A percentile compares a stretch with the other conserved stretches of the same genome.
Conservation (phyloP, 768 basidiomycete species). For the Tubosaeta sp. region DNA sequence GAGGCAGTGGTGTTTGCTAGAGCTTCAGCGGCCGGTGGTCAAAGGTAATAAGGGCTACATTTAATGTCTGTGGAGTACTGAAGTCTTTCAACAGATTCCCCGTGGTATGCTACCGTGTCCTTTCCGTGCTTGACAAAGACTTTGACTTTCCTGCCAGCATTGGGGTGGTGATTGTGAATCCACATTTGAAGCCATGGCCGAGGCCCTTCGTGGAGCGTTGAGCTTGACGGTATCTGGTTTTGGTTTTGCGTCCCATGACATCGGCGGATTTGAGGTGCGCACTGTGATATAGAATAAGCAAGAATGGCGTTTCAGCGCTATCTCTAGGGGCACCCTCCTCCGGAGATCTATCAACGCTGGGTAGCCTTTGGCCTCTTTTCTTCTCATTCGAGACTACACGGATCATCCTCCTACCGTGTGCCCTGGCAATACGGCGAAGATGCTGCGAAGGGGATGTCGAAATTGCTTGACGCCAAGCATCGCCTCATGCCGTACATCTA, state of each 20-base stretch:
- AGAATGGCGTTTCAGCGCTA: neutral
- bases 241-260: constrained; percentile 69
- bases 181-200: constrained; percentile 75
- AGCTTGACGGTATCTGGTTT: constrained; percentile 67
- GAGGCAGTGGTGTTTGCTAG: constrained; percentile 71
- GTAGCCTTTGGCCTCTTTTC: constrained; percentile 74
- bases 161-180: constrained; percentile 78
- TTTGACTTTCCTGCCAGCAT: constrained; percentile 38
- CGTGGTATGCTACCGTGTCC: constrained; percentile 5
- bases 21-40: constrained; percentile 64
- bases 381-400: constrained; percentile 71
- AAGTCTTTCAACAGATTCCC: constrained; percentile 12
- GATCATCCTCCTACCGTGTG: constrained; percentile 69
- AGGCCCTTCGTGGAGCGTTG: constrained; percentile 63
- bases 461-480: constrained; percentile 59
- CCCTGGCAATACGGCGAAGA: constrained; percentile 75
- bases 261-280: constrained; percentile 68
- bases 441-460: constrained; percentile 60
- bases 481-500: constrained; percentile 74
- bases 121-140: neutral
- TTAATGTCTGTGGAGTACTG: neutral
- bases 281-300: neutral
- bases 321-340: constrained; percentile 55
- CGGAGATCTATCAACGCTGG: constrained; percentile 72
- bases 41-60: constrained; percentile 38